Percentiles rank a stretch among this genome's conserved stretches.
phyloP scores from a whole-genome alignment of 1,284 basidiomycete genomes.

The Golubevia pallescens region DNA sequence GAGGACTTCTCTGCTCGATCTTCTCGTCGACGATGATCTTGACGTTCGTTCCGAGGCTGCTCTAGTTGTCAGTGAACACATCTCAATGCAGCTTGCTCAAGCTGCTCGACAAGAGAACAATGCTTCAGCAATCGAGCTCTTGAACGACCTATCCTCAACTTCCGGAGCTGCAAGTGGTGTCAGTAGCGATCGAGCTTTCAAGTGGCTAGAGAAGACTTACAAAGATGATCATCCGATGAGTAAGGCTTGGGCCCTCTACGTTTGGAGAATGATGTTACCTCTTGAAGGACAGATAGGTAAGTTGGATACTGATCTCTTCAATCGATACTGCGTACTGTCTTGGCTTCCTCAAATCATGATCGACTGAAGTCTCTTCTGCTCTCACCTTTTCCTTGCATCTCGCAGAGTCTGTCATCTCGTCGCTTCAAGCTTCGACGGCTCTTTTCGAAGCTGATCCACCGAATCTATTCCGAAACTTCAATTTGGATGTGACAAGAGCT shows the following conservation, averaged over 20 bases:
- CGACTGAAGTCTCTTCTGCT: no score
- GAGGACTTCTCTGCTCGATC: conserved; percentile 23
- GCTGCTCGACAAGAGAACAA: neutral
- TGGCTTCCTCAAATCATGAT: no score
- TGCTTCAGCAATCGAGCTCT: conserved; percentile 9
- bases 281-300: conserved; percentile 7
- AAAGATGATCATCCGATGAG: conserved; percentile 1
- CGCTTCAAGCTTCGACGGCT: neutral
- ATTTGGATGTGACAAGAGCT: neutral
- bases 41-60: conserved; percentile 33
- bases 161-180: conserved; percentile 26
- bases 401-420: no score
- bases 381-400: no score
- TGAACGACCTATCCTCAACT: conserved; percentile 19
- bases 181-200: conserved; percentile 30
- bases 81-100: conserved; percentile 4
- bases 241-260: conserved; percentile 17
- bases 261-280: conserved; percentile 20
- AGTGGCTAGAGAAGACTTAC: conserved; percentile 31
- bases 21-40: conserved; percentile 36
- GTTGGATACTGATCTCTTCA: conserved; percentile 22
- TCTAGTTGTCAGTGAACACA: conserved; percentile 26
- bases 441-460: neutral
- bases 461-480: neutral
- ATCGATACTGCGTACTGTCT: neutral